phyloP scores from a whole-genome alignment of 345 rosid genomes.

The Aquilaria yunnanensis region DNA sequence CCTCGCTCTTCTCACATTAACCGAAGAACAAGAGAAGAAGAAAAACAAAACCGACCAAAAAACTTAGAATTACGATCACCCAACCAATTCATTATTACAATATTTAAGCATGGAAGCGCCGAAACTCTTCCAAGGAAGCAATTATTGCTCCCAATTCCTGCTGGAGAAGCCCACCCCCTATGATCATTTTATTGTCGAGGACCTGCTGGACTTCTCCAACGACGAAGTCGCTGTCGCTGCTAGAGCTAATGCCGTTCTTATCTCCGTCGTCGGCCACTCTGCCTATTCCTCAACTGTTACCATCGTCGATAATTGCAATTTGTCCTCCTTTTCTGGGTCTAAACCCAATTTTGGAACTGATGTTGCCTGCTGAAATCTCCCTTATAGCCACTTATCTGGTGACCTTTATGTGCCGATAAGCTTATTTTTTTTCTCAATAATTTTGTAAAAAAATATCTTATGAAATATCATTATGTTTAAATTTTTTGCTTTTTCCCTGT shows the following conservation, averaged over 20 bases:
- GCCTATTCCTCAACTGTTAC: conserved; percentile 50
- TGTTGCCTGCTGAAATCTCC: conserved; percentile 25
- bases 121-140: conserved; percentile 20
- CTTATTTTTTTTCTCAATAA: not conserved
- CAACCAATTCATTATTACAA: not conserved
- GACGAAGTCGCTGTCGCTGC: conserved; percentile 23
- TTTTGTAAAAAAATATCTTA: not conserved
- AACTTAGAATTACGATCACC: too few species aligned
- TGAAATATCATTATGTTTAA: not conserved
- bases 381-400: conserved; percentile 44
- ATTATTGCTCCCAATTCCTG: conserved; percentile 1
- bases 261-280: conserved; percentile 29
- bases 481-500: not conserved
- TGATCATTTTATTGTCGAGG: too few species aligned
- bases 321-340: too few species aligned
- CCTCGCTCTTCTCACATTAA: too few species aligned
- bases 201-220: too few species aligned
- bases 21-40: too few species aligned
- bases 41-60: too few species aligned
- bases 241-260: conserved; percentile 11
- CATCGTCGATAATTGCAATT: conserved; percentile 7
- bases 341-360: conserved; percentile 32
- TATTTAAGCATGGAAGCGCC: conserved; percentile 22
- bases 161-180: too few species aligned
- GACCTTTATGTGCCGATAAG: conserved; percentile 92